Evolutionary conservation across 805 yeast species (phyloP), one percentile per base, ranked within the genome.

Genomic region (Metschnikowia gruessii): DNA sequence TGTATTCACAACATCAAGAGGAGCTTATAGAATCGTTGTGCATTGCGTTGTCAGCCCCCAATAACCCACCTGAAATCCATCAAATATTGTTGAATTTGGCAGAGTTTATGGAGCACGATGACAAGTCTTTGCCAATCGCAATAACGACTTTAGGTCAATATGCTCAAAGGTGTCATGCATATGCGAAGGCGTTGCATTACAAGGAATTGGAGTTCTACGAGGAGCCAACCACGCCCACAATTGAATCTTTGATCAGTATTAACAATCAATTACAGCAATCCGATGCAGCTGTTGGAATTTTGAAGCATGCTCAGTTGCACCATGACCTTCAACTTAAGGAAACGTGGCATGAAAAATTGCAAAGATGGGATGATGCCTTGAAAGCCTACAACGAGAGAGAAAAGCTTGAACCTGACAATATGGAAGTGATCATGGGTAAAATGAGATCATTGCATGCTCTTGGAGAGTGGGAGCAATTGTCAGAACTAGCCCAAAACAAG

Each of bases 41-140:
- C 60, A 76, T 84, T 42, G 98, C 98, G 0, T 70, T 92, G 51
- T 86, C 92, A 0, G 86, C 97, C 0, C 86, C 95, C 3, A 87
- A 90, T 55, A 89, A 88, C 53, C 96, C 97, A 0, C 97, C 99
- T 0, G 99, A 94, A 57, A 91, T 94, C 37, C 85, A 90, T 58
- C 98, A 94, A 61, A 85, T 90, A 1, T 72, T 94, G 49, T 72
- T 94, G 55, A 91, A 92, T 53, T 70, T 94, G 46, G 96, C 96
- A 0, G 99, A 94, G 64, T 94, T 87, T 60, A 85, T 94, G 94
- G 99, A 94, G 61, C 98, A 92, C 58, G 97, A 92, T 64, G 97
- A 90, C 56, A 91, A 90, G 58, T 87, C 97, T 0, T 74, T 94
- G 48, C 97, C 97, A 0, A 86, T 94, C 36, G 85, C 95, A 29